These are phyloP conservation scores for Malus hybrid DNA, from an alignment of 331 rosid species.

Conservation along the genomic window DNA sequence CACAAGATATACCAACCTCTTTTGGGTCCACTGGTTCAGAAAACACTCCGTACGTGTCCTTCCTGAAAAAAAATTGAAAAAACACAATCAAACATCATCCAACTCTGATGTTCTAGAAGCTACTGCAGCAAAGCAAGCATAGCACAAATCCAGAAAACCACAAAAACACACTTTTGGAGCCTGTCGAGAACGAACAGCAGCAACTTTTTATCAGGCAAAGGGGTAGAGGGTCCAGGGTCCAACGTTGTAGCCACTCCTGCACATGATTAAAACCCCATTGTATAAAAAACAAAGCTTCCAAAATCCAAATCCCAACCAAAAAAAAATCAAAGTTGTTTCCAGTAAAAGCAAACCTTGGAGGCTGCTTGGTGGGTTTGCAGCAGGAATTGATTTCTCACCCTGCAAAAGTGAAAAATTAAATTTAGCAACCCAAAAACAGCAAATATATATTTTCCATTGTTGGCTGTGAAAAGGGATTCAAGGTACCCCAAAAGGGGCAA, in stretches of 20 bases:
- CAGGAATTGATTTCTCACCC: conserved; percentile 46
- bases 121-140: conserved; percentile 15
- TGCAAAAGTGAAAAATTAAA: conserved; percentile 16
- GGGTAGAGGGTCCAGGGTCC: conserved; percentile 51
- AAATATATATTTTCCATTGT: conserved; percentile 7
- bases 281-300: neutral
- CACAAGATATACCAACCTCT: conserved; percentile 44
- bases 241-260: conserved; percentile 28
- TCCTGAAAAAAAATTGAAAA: conserved; percentile 30
- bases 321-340: neutral
- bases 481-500: conserved; percentile 30
- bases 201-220: conserved; percentile 59
- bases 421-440: conserved; percentile 1
- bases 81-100: neutral
- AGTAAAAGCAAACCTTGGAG: conserved; percentile 34
- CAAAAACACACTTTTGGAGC: conserved; percentile 48
- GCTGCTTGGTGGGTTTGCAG: conserved; percentile 27
- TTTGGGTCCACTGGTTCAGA: conserved; percentile 65
- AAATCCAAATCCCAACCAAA: neutral
- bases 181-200: conserved; percentile 55
- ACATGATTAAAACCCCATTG: conserved; percentile 5
- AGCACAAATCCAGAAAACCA: conserved; percentile 16
- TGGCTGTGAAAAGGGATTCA: conserved; percentile 39
- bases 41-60: conserved; percentile 63
- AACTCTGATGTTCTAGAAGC: conserved; percentile 16